A percentile compares a stretch with the other conserved stretches of the same genome.
These are phyloP conservation scores for Podaxis sp. DNA, from an alignment of 768 basidiomycete genomes.

Conservation along the genomic window DNA sequence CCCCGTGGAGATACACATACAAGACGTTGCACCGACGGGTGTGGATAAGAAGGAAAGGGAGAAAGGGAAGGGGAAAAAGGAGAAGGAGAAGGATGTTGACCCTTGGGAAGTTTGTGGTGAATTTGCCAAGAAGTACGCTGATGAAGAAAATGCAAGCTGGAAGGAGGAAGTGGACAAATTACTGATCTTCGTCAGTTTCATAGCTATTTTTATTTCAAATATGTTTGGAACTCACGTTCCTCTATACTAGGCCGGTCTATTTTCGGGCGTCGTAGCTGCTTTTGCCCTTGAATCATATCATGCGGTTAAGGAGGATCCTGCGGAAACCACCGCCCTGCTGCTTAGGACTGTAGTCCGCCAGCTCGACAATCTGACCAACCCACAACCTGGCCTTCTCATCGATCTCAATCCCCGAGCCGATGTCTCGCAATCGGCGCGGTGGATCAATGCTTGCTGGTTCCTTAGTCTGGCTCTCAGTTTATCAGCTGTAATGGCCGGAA, in stretches of 20 bases:
- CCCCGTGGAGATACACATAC: too few relatives aligned
- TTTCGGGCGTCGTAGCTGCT: conserved; percentile 25
- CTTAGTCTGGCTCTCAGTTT: conserved; percentile 19
- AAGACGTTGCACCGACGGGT: too few relatives aligned
- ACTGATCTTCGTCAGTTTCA: conserved; percentile 11
- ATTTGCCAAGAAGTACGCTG: conserved; percentile 4
- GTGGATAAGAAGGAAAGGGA: too few relatives aligned
- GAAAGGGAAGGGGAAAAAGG: too few relatives aligned
- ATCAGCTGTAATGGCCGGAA: conserved; percentile 15
- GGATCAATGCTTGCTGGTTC: conserved; percentile 20
- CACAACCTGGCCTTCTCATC: neutral
- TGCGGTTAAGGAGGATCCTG: conserved; percentile 21
- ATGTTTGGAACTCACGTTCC: neutral
- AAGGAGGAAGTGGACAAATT: conserved; percentile 15
- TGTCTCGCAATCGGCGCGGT: neutral
- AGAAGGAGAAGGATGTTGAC: conserved; percentile 2
- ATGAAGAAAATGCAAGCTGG: conserved; percentile 9
- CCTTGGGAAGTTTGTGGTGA: conserved; percentile 7
- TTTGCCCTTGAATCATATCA: conserved; percentile 25
- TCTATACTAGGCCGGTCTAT: conserved; percentile 21
- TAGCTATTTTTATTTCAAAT: neutral
- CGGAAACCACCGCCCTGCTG: conserved; percentile 15
- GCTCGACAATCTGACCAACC: conserved; percentile 20
- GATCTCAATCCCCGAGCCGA: neutral
- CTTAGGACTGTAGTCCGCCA: conserved; percentile 1